Base-by-base conservation (phyloP, 2,329 filamentous ascomycete genomes). In the Plenodomus tracheiphilus region DNA sequence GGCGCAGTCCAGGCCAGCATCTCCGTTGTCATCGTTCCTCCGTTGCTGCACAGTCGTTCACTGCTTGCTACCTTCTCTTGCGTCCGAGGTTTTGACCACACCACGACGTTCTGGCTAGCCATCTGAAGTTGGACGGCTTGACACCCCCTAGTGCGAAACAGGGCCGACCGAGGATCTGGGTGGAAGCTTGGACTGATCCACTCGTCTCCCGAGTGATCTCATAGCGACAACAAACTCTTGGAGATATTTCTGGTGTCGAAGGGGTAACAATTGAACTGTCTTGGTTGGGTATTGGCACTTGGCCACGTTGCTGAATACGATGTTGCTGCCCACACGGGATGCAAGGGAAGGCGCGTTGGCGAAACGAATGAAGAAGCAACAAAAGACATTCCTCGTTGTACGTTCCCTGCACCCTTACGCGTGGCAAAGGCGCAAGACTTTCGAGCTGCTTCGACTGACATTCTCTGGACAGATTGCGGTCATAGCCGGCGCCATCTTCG, bases 381-480 rank as follows among this genome's bases (percentile, higher is more conserved):
- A 44, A 64, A 56, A 53, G 60, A 57, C 40, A 60, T 63, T 49
- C 46, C 6, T 68, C 41, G 53, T 67, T 30, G 68, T 71, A 69
- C 47, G 68, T 62, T 19, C 40, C 42, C 44, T 28, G 42, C 39
- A 19, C 13, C 18, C 15, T 38, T 10, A 7, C 19, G 17, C 35
- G 16, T 41, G 22, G 40, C 17, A 34, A 15, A 11, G 20, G 39
- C 47, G 34, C 16, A 35, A 32, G 13, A 32, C 13, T 15, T 15
- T 32, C 13, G 28, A 32, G 4, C 22, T 21, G 10, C 28, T 7
- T 20, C 40, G n/a, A 40, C 58, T 64, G 41, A 64, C 59, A 20
- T 25, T 32, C 17, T 10, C 5, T 17, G 20, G 34, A 16, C 41
- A 71, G 68, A 61, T 70, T 28, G 50, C 56, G 34, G 51, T 68